phyloP scores from a whole-genome alignment of 495 filamentous ascomycete genomes.

The Hypoxylon intermedium region DNA sequence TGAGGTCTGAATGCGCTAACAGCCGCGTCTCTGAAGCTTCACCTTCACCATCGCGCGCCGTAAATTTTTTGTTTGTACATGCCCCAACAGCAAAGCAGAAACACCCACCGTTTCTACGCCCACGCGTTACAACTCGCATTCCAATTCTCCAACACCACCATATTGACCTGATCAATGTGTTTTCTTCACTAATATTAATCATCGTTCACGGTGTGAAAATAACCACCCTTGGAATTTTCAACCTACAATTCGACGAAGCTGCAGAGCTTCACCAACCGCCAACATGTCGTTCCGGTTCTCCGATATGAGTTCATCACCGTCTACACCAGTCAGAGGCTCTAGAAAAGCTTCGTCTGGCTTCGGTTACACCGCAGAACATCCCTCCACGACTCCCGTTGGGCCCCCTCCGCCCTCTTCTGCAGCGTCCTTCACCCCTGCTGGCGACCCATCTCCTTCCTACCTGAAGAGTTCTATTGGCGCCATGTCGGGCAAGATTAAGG shows the following conservation, averaged over 20 bases:
- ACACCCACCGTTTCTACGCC: not conserved
- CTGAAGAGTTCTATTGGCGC: slow-evolving; percentile 70
- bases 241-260: slow-evolving; percentile 29
- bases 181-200: slow-evolving; percentile 1
- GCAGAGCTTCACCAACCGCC: slow-evolving; percentile 1
- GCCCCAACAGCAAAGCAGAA: not conserved
- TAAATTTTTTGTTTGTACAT: slow-evolving; percentile 25
- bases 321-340: slow-evolving; percentile 45
- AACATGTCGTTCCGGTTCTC: slow-evolving; percentile 47
- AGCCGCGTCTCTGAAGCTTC: slow-evolving; percentile 34
- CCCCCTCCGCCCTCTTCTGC: slow-evolving; percentile 70
- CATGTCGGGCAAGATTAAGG: slow-evolving; percentile 52
- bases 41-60: slow-evolving; percentile 10
- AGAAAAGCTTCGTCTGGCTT: slow-evolving; percentile 35
- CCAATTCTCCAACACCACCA: not conserved
- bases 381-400: slow-evolving; percentile 80
- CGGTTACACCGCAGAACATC: slow-evolving; percentile 47
- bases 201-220: slow-evolving; percentile 10
- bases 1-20: slow-evolving; percentile 23
- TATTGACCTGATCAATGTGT: slow-evolving; percentile 1
- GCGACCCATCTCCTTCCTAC: slow-evolving; percentile 67
- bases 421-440: slow-evolving; percentile 76
- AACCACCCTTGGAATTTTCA: slow-evolving; percentile 29
- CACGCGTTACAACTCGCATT: not conserved
- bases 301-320: slow-evolving; percentile 43